Base-by-base conservation (phyloP, 2,329 filamentous ascomycete genomes). In the Chaetomium globosum region DNA sequence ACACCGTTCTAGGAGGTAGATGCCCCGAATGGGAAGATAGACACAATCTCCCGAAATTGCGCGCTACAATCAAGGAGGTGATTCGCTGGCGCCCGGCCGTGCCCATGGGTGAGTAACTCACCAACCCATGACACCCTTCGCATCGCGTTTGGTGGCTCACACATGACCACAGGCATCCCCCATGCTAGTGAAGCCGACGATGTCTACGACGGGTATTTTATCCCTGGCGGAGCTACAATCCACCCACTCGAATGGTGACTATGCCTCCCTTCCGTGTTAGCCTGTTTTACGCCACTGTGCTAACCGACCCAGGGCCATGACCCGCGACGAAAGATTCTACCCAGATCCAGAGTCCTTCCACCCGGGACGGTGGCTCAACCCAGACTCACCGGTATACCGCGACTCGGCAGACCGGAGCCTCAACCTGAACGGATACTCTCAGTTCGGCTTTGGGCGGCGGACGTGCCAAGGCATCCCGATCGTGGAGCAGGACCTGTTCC, bases 21-120 rank as follows among this genome's bases (percentile, higher is more conserved):
- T 79, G 82, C 61, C 82, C 83, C 0, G 75, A 76, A 60, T 82
- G 82, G 76, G 76, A 77, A 36, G 80, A 85, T 62, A 74, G 80
- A 43, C 78, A 80, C 51, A 76, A 76, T 30, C 65, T 84, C 52
- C 82, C 82, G 4, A 68, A 80, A 65, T 73, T 83, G 49, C 75
- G 81, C 28, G 82, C 82, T 0, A 77, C 81, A 10, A 79, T 84
- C 46, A 82, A 83, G 71, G 82, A 86, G 72, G 77, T 79, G 0
- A 76, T 85, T 23, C 77, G 84, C n/a, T 85, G 82, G 81, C 76
- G 82, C 59, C 82, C 82, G 31, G 81, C 82, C 4, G 82, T 85
- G 10, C 82, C 83, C 5, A 84, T 82, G 39, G 81, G 82, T 78
- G 66, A 46, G 76, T 7, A 8, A 12, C 23, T 28, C 2, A 28